A percentile compares a stretch with the other conserved stretches of the same genome.
Evolutionary conservation across 228 moss, liverwort and hornwort species (phyloP).

Genomic region (Sphagnum fallax): DNA sequence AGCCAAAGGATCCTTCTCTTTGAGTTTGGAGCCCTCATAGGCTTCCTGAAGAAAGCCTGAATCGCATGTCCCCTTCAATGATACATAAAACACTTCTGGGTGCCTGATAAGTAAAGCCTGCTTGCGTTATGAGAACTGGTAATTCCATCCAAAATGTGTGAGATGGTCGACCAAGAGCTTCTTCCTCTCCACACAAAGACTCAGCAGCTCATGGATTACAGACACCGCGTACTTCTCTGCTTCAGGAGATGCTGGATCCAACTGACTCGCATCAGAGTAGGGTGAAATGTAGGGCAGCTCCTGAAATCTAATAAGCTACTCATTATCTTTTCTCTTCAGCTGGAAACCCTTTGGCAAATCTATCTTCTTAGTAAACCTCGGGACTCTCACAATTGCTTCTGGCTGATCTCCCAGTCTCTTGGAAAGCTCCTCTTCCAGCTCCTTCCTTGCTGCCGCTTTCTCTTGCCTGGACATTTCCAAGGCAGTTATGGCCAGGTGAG

Average conservation of each 20-base stretch:
- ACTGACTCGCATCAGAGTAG: constrained; percentile 40
- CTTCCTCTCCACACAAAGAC: constrained; percentile 82
- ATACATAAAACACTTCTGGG: constrained; percentile 91
- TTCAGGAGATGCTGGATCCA: constrained; percentile 53
- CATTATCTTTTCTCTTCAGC: constrained; percentile 72
- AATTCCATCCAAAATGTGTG: constrained; percentile 84
- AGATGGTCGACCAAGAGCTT: constrained; percentile 81
- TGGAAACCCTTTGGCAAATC: constrained; percentile 76
- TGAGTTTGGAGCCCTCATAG: constrained; percentile 55
- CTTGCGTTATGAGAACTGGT: constrained; percentile 77
- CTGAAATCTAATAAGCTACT: constrained; percentile 66
- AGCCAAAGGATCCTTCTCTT: constrained; percentile 74
- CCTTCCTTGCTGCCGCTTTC: constrained; percentile 24
- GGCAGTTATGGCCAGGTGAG: constrained; percentile 55
- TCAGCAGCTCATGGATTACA: constrained; percentile 75
- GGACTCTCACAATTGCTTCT: constrained; percentile 22
- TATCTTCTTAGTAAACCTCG: constrained; percentile 39
- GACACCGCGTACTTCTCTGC: constrained; percentile 79
- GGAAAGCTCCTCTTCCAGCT: constrained; percentile 44
- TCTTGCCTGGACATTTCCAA: constrained; percentile 42
- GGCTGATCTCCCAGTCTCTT: constrained; percentile 52
- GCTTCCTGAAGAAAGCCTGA: constrained; percentile 85
- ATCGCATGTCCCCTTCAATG: constrained; percentile 72
- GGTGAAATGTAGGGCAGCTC: constrained; percentile 65
- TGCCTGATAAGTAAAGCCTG: constrained; percentile 75